Evolutionary conservation across 1,284 basidiomycete genomes (phyloP).

Genomic region (Austroboletus novae-zelandiae): DNA sequence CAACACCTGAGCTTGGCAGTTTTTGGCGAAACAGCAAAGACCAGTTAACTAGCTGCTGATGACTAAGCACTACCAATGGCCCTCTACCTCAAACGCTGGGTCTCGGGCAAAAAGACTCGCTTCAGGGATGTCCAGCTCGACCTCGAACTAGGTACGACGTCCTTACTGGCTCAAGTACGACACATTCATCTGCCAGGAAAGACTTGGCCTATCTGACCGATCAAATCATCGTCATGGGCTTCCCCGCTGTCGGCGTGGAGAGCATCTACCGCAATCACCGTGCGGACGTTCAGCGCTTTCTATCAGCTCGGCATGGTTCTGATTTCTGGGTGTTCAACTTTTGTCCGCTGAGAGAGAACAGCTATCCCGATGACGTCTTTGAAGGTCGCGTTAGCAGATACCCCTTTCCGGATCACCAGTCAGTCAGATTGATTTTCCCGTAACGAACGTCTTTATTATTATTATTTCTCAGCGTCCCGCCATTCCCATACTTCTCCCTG

Average conservation of each 20-base stretch:
- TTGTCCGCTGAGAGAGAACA: slow-evolving; percentile 74
- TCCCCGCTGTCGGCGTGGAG: slow-evolving; percentile 79
- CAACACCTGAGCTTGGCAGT: not conserved
- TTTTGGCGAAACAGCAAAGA: slow-evolving; percentile 9
- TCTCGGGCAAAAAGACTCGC: slow-evolving; percentile 77
- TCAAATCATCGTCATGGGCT: slow-evolving; percentile 86
- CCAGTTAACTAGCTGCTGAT: slow-evolving; percentile 9
- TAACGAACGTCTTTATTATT: slow-evolving; percentile 1
- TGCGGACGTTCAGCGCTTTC: slow-evolving; percentile 75
- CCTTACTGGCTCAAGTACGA: not conserved
- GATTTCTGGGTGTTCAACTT: slow-evolving; percentile 90
- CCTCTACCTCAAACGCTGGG: slow-evolving; percentile 60
- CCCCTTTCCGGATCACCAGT: slow-evolving; percentile 90
- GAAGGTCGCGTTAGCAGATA: slow-evolving; percentile 76
- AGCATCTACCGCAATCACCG: slow-evolving; percentile 80
- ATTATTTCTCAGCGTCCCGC: slow-evolving; percentile 59
- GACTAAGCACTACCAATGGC: slow-evolving; percentile 44
- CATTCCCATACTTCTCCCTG: slow-evolving; percentile 76
- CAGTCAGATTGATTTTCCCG: slow-evolving; percentile 27
- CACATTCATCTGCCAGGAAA: slow-evolving; percentile 16
- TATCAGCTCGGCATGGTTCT: slow-evolving; percentile 70
- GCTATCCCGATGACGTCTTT: slow-evolving; percentile 61
- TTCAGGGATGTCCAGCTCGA: slow-evolving; percentile 69
- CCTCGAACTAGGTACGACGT: slow-evolving; percentile 58
- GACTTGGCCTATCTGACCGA: slow-evolving; percentile 86